Percentiles rank a stretch among this genome's conserved stretches.
phyloP scores from a whole-genome alignment of 2,329 filamentous ascomycete species.

The Colletotrichum tabaci region DNA sequence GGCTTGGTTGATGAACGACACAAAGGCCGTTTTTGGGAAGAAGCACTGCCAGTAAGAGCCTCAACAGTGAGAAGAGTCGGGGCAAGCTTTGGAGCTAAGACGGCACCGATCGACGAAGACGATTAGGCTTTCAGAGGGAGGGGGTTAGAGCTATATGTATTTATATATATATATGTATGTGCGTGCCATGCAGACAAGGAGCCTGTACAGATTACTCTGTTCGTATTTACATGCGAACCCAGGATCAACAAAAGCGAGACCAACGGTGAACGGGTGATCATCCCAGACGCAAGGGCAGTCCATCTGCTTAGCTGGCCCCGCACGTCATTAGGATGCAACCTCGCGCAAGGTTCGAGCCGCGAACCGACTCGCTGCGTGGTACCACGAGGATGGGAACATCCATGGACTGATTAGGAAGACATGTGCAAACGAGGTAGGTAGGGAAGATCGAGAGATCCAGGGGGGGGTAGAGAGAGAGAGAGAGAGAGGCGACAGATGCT shows the following conservation, averaged over 20 bases:
- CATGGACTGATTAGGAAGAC: background rate
- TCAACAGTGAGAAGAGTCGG: background rate
- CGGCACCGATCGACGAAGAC: background rate
- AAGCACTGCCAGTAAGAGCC: background rate
- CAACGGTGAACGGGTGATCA: slow-evolving; percentile 30
- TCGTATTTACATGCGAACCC: slow-evolving; percentile 20
- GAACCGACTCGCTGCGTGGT: slow-evolving; percentile 11
- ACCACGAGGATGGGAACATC: background rate
- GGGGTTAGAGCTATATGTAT: background rate
- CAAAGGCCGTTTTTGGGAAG: no score
- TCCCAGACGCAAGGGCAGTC: slow-evolving; percentile 6
- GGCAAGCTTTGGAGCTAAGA: slow-evolving; percentile 1
- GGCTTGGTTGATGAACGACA: no score
- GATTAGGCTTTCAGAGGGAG: background rate
- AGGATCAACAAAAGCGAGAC: background rate
- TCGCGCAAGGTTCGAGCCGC: slow-evolving; percentile 33
- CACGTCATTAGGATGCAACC: slow-evolving; percentile 41
- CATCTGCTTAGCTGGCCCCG: slow-evolving; percentile 7
- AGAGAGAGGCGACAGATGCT: background rate
- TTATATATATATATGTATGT: slow-evolving; percentile 9
- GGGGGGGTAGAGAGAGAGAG: background rate
- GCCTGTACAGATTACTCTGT: no score
- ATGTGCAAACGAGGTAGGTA: background rate
- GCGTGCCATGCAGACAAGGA: background rate
- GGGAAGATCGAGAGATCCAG: no score